Percentiles rank a stretch among this genome's conserved stretches.
Evolutionary conservation across 345 rosid species (phyloP).

Genomic region (Populus ilicifolia): DNA sequence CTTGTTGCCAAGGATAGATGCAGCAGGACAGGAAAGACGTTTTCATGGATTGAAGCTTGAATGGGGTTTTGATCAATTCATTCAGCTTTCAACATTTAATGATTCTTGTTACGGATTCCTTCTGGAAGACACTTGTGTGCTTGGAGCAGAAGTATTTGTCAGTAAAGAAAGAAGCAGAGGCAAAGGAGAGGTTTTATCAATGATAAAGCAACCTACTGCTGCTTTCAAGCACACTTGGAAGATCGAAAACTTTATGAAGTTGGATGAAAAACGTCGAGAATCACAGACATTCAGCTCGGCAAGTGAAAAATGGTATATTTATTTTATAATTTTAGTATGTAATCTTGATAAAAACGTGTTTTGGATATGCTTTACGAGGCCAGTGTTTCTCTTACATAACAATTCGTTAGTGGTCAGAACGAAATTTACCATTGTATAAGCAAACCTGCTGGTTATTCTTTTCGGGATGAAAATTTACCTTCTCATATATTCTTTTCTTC

Average conservation of each 20-base stretch:
- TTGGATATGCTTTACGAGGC: no score
- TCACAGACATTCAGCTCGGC: conserved; percentile 27
- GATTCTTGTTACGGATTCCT: conserved; percentile 38
- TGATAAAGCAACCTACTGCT: conserved; percentile 15
- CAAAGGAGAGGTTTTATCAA: conserved; percentile 32
- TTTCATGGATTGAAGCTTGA: conserved; percentile 34
- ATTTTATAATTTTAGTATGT: background rate
- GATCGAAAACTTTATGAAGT: conserved; percentile 31
- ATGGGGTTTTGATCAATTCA: conserved; percentile 44
- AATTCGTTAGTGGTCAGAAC: no score
- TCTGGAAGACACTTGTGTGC: conserved; percentile 30
- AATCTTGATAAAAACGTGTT: no score
- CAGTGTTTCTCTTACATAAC: no score
- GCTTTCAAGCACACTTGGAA: conserved; percentile 29
- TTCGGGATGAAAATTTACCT: no score
- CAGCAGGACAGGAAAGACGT: conserved; percentile 26
- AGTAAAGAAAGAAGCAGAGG: conserved; percentile 30
- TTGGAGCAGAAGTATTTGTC: conserved; percentile 46
- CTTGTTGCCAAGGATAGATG: conserved; percentile 25
- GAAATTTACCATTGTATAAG: no score
- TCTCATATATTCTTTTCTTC: no score
- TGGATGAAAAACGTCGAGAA: conserved; percentile 5
- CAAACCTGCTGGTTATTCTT: no score
- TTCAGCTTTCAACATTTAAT: conserved; percentile 15
- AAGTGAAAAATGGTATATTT: conserved; percentile 34